Base-by-base conservation (phyloP, 2,329 filamentous ascomycete species). In the Sclerotinia subarctica region DNA sequence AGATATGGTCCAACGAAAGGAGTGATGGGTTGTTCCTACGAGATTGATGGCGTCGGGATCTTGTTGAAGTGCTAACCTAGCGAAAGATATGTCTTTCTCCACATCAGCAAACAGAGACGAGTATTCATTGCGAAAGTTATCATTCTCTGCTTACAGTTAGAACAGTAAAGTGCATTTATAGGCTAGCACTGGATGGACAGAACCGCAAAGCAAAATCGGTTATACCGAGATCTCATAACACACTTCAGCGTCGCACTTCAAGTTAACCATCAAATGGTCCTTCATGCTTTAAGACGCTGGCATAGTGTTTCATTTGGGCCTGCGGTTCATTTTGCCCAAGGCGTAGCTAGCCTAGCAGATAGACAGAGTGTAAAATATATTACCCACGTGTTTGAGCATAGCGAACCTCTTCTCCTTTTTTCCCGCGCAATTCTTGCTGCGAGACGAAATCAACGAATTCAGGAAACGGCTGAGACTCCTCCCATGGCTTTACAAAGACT, bases 81-180 rank as follows among this genome's bases (percentile, higher is more conserved):
- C 91, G 77, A 91, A 95, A 1, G 89, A 84, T 58, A 94, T 87
- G 67, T 85, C 84, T 3, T 78, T 78, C 15, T 87, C 88, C 0
- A 92, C 86, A 72, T 91, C 84, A 0, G 80, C 74, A 75, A 88
- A 87, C 2, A 95, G 83, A 0, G 81, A 74, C 0, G 80, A 71
- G 76, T 94, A 95, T 78, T 95, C 92, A 69, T 88, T 82, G 2
- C 88, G 86, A 26, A 95, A 83, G 75, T 94, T 95, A 77, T 94
- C 90, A 76, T 95, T 93, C 81, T 95, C 88, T 89, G 68, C 24
- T 38, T 19, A 51, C 2, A 49, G 51, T 59, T n/a, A 66, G 56
- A 47, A 10, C 35, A 46, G n/a, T 63, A n/a, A 42, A 19, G 54
- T n/a, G 46, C 7, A 24, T 19, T 24, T 38, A 13, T 10, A n/a